Evolutionary conservation across 306 rosid genomes (phyloP), one percentile per base, ranked within the genome.

Genomic region (Prunus fruticosa): DNA sequence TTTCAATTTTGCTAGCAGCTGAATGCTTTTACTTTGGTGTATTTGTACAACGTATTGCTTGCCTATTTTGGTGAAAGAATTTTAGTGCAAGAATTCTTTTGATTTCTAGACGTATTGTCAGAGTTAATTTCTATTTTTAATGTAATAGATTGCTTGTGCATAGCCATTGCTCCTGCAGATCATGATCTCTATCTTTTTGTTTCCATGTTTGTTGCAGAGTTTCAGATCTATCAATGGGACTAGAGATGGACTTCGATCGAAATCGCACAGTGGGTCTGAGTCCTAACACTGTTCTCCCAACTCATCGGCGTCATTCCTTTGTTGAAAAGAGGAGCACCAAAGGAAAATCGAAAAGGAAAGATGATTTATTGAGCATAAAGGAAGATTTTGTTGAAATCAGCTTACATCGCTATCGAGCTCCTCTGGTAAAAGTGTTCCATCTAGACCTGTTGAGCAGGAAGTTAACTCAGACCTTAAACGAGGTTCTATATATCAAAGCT

Each of bases 251-350:
- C 84, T 77, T 84, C 62, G 82, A 78, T 46, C 84, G 80, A 75
- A 86, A 82, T 73, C 69, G 84, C 80, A 52, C 76, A 30, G 88
- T 84, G 76, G 93, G 85, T 82, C 81, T 88, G 81, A 96, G 99
- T 87, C 98, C 98, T 27, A 91, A 88, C 73, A 96, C 98, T 11
- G 98, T 96, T 83, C 98, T 96, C 82, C 91, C 89, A 67, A 76
- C 87, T 75, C 86, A 78, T 20, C 78, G 86, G 28, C 88, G 74
- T 69, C 67, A 60, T 85, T 84, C 75, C 20, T 84, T 76, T 89
- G 82, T 60, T 51, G 84, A 84, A 78, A 89, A 81, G 75, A 89
- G 88, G 69, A 82, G 81, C 78, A 80, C 80, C 18, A 87, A 82
- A 32, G 91, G 78, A 47, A 89, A 85, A 79, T 74, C 76, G 1